These are phyloP conservation scores for Colletotrichum karsti DNA, from an alignment of 2,329 filamentous ascomycete genomes.

Conservation along the genomic window DNA sequence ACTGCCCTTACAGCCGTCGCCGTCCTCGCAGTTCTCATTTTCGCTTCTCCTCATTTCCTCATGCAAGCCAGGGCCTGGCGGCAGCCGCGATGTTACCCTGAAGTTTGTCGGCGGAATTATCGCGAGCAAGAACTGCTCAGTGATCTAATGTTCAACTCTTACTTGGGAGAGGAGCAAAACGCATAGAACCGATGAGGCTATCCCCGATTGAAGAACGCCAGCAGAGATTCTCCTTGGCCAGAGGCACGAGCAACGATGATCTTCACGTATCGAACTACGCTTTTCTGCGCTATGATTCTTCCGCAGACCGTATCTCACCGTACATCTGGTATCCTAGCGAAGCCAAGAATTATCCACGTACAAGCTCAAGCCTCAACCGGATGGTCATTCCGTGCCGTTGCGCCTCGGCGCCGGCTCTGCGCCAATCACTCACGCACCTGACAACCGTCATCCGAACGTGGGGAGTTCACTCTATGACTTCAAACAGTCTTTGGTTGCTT, in stretches of 20 bases:
- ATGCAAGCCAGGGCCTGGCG: neutral
- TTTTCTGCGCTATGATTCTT: neutral
- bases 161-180: too few species aligned
- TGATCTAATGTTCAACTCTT: too few species aligned
- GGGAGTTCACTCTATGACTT: neutral
- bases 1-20: neutral
- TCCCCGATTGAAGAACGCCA: too few species aligned
- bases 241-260: neutral
- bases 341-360: too few species aligned
- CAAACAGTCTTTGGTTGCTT: neutral
- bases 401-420: slow-evolving; percentile 1
- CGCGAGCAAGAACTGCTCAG: neutral
- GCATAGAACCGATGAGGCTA: too few species aligned
- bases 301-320: neutral
- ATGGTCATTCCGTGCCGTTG: slow-evolving; percentile 9
- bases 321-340: slow-evolving; percentile 1
- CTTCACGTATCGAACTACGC: neutral
- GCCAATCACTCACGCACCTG: slow-evolving; percentile 10
- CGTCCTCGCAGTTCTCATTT: neutral
- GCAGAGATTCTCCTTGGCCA: too few species aligned
- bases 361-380: neutral
- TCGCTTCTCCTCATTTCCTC: slow-evolving; percentile 8
- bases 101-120: neutral
- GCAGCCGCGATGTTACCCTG: neutral
- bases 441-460: neutral